phyloP scores from a whole-genome alignment of 2,329 filamentous ascomycete genomes.

The Cladophialophora chaetospira region DNA sequence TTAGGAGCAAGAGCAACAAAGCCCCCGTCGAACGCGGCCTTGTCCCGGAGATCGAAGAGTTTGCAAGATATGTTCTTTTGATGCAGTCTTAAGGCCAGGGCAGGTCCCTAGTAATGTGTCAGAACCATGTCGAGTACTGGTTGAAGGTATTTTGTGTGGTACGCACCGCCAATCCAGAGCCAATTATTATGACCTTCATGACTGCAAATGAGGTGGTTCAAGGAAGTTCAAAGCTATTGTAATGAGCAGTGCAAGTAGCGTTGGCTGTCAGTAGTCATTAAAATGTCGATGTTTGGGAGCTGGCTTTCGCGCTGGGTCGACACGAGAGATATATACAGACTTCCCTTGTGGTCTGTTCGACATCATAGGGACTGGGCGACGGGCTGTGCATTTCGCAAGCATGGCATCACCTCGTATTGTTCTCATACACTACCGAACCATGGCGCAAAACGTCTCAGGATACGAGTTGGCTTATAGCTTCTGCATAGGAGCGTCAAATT shows the following conservation, averaged over 20 bases:
- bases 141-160: background rate
- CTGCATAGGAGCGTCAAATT: no score
- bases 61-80: conserved; percentile 51
- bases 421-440: background rate
- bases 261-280: no score
- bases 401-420: background rate
- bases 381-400: background rate
- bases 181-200: conserved; percentile 26
- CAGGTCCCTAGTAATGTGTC: conserved; percentile 35
- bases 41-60: conserved; percentile 55
- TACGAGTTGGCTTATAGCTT: no score
- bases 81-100: conserved; percentile 58
- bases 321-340: no score
- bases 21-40: conserved; percentile 53
- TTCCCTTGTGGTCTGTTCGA: no score
- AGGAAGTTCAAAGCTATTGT: background rate
- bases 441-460: no score
- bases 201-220: background rate
- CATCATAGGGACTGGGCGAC: background rate
- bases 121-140: background rate
- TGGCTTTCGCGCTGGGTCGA: no score
- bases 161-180: conserved; percentile 12
- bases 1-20: conserved; percentile 63
- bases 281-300: no score
- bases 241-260: no score